Evolutionary conservation across 257 asterid species (phyloP).

Genomic region (Echites panduratus): DNA sequence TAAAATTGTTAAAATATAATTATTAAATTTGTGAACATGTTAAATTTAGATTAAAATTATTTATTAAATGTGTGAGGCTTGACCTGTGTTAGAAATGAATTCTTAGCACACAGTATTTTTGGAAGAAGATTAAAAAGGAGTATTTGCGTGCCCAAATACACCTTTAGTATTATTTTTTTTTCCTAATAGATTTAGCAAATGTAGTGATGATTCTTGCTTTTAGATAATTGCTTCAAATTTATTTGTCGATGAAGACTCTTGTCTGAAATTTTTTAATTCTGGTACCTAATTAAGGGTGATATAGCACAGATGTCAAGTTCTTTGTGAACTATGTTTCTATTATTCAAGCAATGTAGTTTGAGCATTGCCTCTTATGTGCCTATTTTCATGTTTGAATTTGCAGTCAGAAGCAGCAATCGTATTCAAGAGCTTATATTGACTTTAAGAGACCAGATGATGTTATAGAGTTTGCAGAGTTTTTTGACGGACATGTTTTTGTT

Average conservation of each 20-base stretch:
- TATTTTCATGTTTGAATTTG: constrained; percentile 26
- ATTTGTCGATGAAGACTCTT: not conserved
- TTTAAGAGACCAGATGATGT: constrained; percentile 78
- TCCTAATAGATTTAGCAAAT: not conserved
- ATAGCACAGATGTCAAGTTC: not conserved
- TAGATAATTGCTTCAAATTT: too few relatives aligned
- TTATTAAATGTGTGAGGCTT: too few relatives aligned
- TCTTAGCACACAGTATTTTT: too few relatives aligned
- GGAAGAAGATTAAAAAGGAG: too few relatives aligned
- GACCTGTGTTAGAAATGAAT: too few relatives aligned
- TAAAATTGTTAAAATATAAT: too few relatives aligned
- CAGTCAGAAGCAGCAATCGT: constrained; percentile 67
- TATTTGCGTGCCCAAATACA: too few relatives aligned
- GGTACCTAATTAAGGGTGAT: not conserved
- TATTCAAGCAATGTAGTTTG: not conserved
- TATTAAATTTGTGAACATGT: too few relatives aligned
- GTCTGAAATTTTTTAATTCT: not conserved
- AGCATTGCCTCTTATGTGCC: not conserved
- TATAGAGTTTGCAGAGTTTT: constrained; percentile 86
- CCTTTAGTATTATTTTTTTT: too few relatives aligned
- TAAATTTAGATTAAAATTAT: too few relatives aligned
- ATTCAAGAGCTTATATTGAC: constrained; percentile 77
- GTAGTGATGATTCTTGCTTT: not conserved
- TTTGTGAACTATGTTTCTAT: not conserved
- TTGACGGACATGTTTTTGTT: constrained; percentile 88